Evolutionary conservation across 2,329 filamentous ascomycete species (phyloP), one percentile per base, ranked within the genome.

Genomic region (Mariannaea elegans): DNA sequence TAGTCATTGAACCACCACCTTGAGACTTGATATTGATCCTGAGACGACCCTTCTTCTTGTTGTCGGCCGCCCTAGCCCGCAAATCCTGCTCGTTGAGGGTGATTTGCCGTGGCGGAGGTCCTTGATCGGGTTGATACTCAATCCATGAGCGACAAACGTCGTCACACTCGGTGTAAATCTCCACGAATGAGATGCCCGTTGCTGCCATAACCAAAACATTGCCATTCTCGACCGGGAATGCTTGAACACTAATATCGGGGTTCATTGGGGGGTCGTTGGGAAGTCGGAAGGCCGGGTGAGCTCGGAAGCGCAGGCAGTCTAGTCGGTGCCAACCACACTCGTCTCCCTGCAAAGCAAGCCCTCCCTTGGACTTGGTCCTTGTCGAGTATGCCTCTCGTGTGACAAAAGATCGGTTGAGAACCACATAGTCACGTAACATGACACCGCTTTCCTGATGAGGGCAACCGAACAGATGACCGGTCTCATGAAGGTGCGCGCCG

Each of bases 261-360:
- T 81, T 84, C 36, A 85, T 74, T 14, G 84, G 78, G 5, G 85
- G 78, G 69, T 98, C 95, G 56, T 87, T 90, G 0, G 94, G 92
- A 51, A 97, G 84, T 54, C 89, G 85, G 81, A 99, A 98, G 74
- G 92, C 93, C 4, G 94, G 93, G 72, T 99, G 95, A 66, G 89
- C 90, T 65, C 93, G 89, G 80, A 97, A 97, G 36, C 93, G 91
- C 51, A 99, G 82, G 53, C 88, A 88, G 75, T 98, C 95, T 7
- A 98, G 84, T 58, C 94, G 87, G 76, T 97, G 94, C 94, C 94
- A 98, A 23, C 82, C 84, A 74, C 94, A 97, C 77, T 98, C 95
- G 67, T 97, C 93, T 45, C 88, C 85, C 29, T 87, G 87, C 41
- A 90, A 75, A 39, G 93, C 90, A 7, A 92, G 77, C 4, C 90